Evolutionary conservation across 148 eudicot genomes (phyloP).

Genomic region (Rhododendron vialii): DNA sequence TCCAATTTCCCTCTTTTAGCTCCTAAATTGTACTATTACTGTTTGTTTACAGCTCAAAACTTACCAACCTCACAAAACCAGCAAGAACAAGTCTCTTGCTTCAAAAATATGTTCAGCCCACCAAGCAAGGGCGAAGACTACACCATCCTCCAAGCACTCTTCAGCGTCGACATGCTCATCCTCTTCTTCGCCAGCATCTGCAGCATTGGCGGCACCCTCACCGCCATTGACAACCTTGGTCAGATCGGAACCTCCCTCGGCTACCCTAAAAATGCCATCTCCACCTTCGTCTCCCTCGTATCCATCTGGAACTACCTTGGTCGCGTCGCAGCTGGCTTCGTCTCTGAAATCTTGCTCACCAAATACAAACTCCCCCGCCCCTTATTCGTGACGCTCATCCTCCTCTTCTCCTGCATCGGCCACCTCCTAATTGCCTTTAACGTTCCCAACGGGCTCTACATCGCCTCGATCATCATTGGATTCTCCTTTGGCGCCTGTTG

Average conservation of each 20-base stretch:
- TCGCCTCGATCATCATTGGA: slow-evolving; percentile 30
- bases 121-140: slow-evolving; percentile 41
- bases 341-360: slow-evolving; percentile 21
- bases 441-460: slow-evolving; percentile 14
- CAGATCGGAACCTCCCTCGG: slow-evolving; percentile 16
- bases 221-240: not conserved
- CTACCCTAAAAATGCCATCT: slow-evolving; percentile 23
- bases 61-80: not conserved
- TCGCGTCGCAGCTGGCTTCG: slow-evolving; percentile 29
- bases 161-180: slow-evolving; percentile 18
- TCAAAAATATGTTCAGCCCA: slow-evolving; percentile 21
- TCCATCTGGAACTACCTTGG: slow-evolving; percentile 39
- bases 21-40: not conserved
- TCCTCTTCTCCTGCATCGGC: slow-evolving; percentile 27
- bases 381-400: slow-evolving; percentile 23
- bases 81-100: slow-evolving; percentile 21
- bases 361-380: slow-evolving; percentile 30
- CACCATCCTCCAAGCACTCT: slow-evolving; percentile 46
- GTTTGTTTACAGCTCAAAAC: not conserved
- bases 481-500: slow-evolving; percentile 33
- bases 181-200: not conserved
- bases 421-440: not conserved
- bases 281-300: slow-evolving; percentile 26
- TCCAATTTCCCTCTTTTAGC: not conserved
- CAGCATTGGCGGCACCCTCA: not conserved